These are phyloP conservation scores for Hyphodiscus hymeniophilus DNA, from an alignment of 495 filamentous ascomycete genomes.

Conservation along the genomic window DNA sequence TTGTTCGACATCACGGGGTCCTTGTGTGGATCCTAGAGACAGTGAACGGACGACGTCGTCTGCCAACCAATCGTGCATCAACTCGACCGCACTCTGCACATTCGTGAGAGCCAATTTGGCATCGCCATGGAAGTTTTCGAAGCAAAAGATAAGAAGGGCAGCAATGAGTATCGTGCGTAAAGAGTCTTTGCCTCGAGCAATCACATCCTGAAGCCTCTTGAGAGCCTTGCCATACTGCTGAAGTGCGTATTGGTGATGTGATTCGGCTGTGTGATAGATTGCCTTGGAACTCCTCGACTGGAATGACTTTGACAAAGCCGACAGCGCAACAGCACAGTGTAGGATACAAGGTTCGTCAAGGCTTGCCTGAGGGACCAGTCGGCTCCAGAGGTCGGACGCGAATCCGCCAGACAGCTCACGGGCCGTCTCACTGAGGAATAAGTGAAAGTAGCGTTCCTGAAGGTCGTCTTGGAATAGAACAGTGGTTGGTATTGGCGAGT, in stretches of 20 bases:
- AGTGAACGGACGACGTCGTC: background rate
- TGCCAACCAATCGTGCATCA: background rate
- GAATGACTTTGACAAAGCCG: background rate
- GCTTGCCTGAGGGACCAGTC: background rate
- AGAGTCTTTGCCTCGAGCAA: background rate
- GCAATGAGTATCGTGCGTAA: slow-evolving; percentile 1
- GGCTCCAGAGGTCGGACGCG: slow-evolving; percentile 1
- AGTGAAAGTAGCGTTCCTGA: slow-evolving; percentile 4
- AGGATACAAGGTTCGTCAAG: background rate
- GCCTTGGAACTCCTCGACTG: background rate
- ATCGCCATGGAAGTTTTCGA: slow-evolving; percentile 8
- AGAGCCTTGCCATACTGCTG: slow-evolving; percentile 4
- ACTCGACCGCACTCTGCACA: background rate
- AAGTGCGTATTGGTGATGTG: slow-evolving; percentile 6
- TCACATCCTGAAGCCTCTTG: background rate
- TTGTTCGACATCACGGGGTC: background rate
- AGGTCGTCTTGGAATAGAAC: slow-evolving; percentile 1
- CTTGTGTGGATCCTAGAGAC: background rate
- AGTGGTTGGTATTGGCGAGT: background rate
- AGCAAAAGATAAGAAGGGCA: slow-evolving; percentile 1
- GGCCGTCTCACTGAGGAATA: slow-evolving; percentile 4
- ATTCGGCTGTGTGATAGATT: background rate
- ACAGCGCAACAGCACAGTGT: background rate
- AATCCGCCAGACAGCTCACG: background rate
- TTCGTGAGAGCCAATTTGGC: background rate